These are phyloP conservation scores for Aleurites moluccanus DNA, from an alignment of 441 rosid genomes.

Conservation along the genomic window DNA sequence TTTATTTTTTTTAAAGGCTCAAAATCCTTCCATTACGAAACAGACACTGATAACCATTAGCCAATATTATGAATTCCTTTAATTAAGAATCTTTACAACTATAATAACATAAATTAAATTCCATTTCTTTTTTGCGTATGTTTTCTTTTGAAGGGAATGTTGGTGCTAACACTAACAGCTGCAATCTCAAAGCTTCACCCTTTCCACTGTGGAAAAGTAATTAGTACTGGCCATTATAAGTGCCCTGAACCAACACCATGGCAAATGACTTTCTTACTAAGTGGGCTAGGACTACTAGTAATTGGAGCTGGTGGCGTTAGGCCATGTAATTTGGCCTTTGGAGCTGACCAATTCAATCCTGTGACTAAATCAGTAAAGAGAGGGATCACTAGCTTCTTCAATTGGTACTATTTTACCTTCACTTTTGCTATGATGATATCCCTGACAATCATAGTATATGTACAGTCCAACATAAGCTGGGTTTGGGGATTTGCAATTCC, in stretches of 20 bases:
- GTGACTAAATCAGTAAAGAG: constrained; percentile 58
- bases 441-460: constrained; percentile 58
- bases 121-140: neutral
- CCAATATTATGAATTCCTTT: too few species aligned
- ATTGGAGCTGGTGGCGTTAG: constrained; percentile 72
- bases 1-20: too few species aligned
- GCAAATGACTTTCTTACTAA: constrained; percentile 52
- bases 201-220: constrained; percentile 38
- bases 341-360: constrained; percentile 76
- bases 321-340: constrained; percentile 77
- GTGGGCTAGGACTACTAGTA: constrained; percentile 56
- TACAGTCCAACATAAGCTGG: constrained; percentile 78
- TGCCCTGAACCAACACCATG: constrained; percentile 56
- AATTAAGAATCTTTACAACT: too few species aligned
- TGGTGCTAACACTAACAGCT: constrained; percentile 60
- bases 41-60: too few species aligned
- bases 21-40: too few species aligned
- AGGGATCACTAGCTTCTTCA: constrained; percentile 73
- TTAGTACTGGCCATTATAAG: neutral
- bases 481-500: constrained; percentile 69
- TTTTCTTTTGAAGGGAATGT: constrained; percentile 48
- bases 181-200: constrained; percentile 64
- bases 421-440: constrained; percentile 69
- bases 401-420: constrained; percentile 80
- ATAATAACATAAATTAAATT: neutral